A percentile compares a stretch with the other conserved stretches of the same genome.
Conservation (phyloP, 495 filamentous ascomycete species). For the Neurospora sp. region DNA sequence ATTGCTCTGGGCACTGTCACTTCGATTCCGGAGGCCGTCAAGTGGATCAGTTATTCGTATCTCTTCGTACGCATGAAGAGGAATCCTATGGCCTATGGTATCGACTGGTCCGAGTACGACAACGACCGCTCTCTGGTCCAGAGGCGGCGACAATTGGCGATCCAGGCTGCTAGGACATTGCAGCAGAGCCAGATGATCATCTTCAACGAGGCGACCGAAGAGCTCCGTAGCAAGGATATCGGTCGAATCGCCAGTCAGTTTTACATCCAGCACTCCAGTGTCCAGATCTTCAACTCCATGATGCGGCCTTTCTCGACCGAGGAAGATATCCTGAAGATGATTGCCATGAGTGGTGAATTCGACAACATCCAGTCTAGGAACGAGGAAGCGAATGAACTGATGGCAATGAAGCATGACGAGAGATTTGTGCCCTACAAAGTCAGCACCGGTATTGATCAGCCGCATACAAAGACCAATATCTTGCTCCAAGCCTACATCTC, state of each 20-base stretch:
- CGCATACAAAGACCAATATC: constrained; percentile 91
- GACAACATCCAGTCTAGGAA: constrained; percentile 92
- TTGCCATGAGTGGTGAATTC: constrained; percentile 93
- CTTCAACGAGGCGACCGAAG: constrained; percentile 87
- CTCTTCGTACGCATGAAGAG: constrained; percentile 92
- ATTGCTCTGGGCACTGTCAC: constrained; percentile 91
- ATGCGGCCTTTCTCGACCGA: constrained; percentile 77
- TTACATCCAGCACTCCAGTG: constrained; percentile 85
- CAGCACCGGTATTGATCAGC: constrained; percentile 60
- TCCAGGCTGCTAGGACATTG: constrained; percentile 74
- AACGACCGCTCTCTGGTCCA: constrained; percentile 80
- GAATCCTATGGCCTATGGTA: constrained; percentile 88
- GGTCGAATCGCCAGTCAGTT: constrained; percentile 95
- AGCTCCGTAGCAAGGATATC: constrained; percentile 83
- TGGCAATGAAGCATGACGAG: constrained; percentile 43
- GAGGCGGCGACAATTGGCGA: constrained; percentile 69
- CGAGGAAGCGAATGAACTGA: constrained; percentile 70
- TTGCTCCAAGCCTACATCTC: constrained; percentile 92
- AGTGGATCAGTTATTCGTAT: constrained; percentile 97
- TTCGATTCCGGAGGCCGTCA: constrained; percentile 83
- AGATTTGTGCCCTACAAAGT: constrained; percentile 62
- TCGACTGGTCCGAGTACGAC: constrained; percentile 80
- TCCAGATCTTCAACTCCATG: constrained; percentile 89
- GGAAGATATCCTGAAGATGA: constrained; percentile 86
- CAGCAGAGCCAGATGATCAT: constrained; percentile 97